Base-by-base conservation (phyloP, 805 yeast species). In the Ogataea angusta region DNA sequence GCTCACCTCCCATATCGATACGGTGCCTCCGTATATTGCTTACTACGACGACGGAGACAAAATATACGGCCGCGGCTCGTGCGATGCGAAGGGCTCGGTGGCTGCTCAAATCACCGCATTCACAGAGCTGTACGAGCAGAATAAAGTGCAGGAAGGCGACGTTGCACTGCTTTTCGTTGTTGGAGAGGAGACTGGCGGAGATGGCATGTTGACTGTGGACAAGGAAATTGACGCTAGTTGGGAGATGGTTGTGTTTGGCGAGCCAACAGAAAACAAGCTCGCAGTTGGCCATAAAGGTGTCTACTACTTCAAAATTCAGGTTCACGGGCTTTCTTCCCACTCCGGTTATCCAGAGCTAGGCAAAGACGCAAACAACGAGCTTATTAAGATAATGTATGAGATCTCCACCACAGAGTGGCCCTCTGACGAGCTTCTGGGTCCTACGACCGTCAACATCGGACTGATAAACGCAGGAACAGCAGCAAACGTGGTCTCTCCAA, bases 291-390 rank as follows among this genome's bases (percentile, higher is more conserved):
- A 82, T 54, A 82, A 82, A 59, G 87, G 87, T 12, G 62, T 69
- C 26, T 73, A 66, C 31, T 49, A 63, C 38, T 70, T 73, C 25
- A 54, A 64, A 5, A 44, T 78, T 18, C 45, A 56, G 13, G 76
- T 72, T n/a, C 49, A 54, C n/a, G 88, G 87, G 3, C 66, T 69
- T 40, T 74, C 85, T 2, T 64, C 78, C 4, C 89, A 82, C 54
- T 75, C 82, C 2, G 87, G 87, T 1, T 80, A 82, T 57, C 90
- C 90, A 7, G 75, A 81, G 34, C 63, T 78, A 28, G 89, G 89
- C 3, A 59, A 79, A 39, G 77, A 76, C 45, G 85, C 89, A 3
- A 73, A 76, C 36, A 75, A 72, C 37, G 73, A 73, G 42, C 57
- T 82, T 30, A 62, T 82, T 36, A 74, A 76, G 17, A 62, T 74